Evolutionary conservation across 2,329 filamentous ascomycete genomes (phyloP).

Genomic region (Fusarium sp.): DNA sequence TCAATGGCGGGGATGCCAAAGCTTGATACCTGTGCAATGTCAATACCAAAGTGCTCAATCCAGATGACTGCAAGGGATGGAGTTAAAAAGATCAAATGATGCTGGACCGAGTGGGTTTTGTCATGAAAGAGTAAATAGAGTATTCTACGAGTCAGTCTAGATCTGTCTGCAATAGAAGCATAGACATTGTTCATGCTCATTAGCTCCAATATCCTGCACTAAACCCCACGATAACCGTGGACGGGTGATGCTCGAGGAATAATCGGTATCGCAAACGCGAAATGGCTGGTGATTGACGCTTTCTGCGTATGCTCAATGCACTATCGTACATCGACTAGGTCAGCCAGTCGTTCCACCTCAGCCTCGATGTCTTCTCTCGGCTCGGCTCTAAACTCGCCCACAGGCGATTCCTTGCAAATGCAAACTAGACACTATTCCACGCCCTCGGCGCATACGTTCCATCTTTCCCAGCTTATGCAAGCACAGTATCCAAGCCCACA

Average conservation of each 20-base stretch:
- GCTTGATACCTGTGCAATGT: slow-evolving; percentile 52
- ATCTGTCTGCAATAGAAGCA: too few species aligned
- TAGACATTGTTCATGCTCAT: background rate
- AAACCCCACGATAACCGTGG: too few species aligned
- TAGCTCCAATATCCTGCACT: background rate
- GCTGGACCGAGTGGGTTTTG: too few species aligned
- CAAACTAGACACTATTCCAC: background rate
- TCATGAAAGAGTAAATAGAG: too few species aligned
- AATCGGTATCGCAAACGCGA: background rate
- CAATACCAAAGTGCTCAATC: background rate
- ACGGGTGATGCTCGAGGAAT: too few species aligned
- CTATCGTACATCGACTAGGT: background rate
- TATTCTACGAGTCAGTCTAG: too few species aligned
- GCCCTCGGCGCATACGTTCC: background rate
- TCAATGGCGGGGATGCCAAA: slow-evolving; percentile 26
- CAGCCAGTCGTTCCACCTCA: background rate
- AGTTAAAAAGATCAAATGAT: too few species aligned
- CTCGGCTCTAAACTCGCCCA: background rate
- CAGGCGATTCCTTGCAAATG: background rate
- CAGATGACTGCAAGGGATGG: too few species aligned
- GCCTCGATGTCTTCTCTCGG: background rate
- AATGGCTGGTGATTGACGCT: background rate
- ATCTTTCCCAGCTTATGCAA: background rate
- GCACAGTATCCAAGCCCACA: background rate
- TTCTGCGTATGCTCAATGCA: background rate